Percentiles rank a stretch among this genome's conserved stretches.
Conservation (phyloP, 1,139 yeast species). For the Candida pseudoviswanathii region DNA sequence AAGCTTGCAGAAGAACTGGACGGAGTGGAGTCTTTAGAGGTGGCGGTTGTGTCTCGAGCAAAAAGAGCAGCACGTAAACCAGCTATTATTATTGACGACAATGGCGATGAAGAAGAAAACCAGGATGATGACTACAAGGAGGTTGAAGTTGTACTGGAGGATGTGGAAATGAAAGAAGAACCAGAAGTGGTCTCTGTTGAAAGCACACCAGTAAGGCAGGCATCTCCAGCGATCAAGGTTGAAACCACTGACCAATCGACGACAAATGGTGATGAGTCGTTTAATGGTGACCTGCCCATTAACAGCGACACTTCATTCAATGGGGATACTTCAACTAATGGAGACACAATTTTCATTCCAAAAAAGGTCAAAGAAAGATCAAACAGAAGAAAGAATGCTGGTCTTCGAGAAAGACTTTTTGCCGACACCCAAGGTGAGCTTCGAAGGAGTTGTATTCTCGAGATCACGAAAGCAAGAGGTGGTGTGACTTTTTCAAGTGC, state of each 20-base stretch:
- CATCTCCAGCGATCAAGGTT: background rate
- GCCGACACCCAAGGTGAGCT: slow-evolving; percentile 25
- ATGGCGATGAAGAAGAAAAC: background rate
- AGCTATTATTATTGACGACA: background rate
- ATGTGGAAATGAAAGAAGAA: background rate
- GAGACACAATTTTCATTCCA: background rate
- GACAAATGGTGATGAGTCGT: background rate
- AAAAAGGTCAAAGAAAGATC: background rate
- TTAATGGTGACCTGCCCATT: background rate
- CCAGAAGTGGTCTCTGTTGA: background rate
- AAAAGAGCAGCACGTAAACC: slow-evolving; percentile 3
- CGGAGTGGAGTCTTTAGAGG: slow-evolving; percentile 1
- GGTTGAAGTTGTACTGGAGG: slow-evolving; percentile 4
- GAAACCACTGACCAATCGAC: background rate
- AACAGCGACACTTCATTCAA: background rate
- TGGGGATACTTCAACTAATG: background rate
- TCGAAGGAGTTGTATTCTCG: slow-evolving; percentile 37
- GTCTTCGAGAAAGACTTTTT: background rate
- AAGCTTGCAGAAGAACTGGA: background rate
- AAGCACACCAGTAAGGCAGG: background rate
- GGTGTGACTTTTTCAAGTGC: slow-evolving; percentile 45
- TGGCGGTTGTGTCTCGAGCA: background rate
- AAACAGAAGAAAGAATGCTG: background rate
- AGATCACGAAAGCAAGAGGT: slow-evolving; percentile 39
- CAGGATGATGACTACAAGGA: slow-evolving; percentile 1